Evolutionary conservation across 139 green algal genomes (phyloP).

Genomic region (Tetraselmis chui): DNA sequence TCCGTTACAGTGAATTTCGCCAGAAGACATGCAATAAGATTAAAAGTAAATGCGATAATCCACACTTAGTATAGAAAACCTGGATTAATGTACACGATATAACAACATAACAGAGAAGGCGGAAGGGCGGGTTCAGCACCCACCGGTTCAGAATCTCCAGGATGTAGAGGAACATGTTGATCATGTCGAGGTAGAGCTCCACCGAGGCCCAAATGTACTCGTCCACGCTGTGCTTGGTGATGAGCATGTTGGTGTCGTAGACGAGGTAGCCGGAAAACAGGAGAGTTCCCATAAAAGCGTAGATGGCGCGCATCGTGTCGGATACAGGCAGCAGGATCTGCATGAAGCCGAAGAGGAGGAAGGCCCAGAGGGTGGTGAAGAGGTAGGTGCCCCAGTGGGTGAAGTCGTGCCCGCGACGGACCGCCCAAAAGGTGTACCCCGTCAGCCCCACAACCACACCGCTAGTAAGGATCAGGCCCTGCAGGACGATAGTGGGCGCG

Average conservation of each 20-base stretch:
- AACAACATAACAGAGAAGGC: not conserved
- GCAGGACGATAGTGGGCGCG: slow-evolving; percentile 43
- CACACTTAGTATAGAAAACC: no score
- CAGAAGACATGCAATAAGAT: no score
- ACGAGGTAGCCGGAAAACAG: slow-evolving; percentile 58
- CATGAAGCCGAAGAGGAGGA: slow-evolving; percentile 46
- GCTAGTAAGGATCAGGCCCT: slow-evolving; percentile 48
- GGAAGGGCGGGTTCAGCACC: not conserved
- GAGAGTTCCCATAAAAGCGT: slow-evolving; percentile 52
- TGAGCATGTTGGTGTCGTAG: slow-evolving; percentile 44
- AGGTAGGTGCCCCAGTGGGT: slow-evolving; percentile 48
- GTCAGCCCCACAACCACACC: slow-evolving; percentile 41
- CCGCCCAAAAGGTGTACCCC: slow-evolving; percentile 60
- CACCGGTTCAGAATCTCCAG: slow-evolving; percentile 36
- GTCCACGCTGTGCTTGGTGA: slow-evolving; percentile 38
- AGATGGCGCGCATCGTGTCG: slow-evolving; percentile 26
- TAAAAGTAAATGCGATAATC: no score
- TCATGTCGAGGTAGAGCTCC: slow-evolving; percentile 63
- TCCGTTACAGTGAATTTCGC: no score
- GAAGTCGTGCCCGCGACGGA: slow-evolving; percentile 46
- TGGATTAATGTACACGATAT: no score
- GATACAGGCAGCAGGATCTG: slow-evolving; percentile 48
- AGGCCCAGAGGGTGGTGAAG: slow-evolving; percentile 36
- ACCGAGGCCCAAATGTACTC: slow-evolving; percentile 65
- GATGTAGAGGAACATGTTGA: slow-evolving; percentile 73